Evolutionary conservation across 2,329 filamentous ascomycete genomes (phyloP).

Genomic region (Beauveria sp.): DNA sequence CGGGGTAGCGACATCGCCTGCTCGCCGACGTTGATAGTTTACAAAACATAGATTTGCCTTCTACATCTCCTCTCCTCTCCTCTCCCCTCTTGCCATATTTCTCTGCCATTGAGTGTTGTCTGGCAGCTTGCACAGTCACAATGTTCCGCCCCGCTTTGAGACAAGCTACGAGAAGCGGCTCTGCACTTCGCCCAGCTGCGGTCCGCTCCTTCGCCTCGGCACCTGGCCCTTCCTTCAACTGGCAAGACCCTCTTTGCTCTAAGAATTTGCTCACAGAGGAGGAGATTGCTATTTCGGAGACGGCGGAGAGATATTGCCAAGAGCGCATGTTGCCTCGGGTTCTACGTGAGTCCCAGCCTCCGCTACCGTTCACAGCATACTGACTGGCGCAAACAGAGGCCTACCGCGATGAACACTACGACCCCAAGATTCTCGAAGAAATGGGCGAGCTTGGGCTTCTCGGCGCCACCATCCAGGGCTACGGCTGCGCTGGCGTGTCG

Average conservation of each 20-base stretch:
- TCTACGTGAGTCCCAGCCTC: constrained; percentile 52
- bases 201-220: constrained; percentile 30
- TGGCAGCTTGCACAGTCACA: neutral
- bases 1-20: neutral
- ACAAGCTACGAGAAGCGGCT: constrained; percentile 13
- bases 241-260: constrained; percentile 79
- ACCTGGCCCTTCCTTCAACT: constrained; percentile 56
- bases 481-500: constrained; percentile 80
- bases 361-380: neutral
- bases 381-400: constrained; percentile 49
- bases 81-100: neutral
- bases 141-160: constrained; percentile 16
- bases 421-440: constrained; percentile 75
- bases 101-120: neutral
- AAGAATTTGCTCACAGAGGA: constrained; percentile 79
- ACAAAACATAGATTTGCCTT: constrained; percentile 1
- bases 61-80: neutral
- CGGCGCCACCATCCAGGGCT: constrained; percentile 78
- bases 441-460: constrained; percentile 91
- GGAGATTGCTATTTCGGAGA: constrained; percentile 82
- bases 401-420: constrained; percentile 79
- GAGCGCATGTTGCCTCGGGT: constrained; percentile 80
- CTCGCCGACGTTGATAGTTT: neutral
- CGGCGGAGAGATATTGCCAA: constrained; percentile 89
- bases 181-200: constrained; percentile 11